Evolutionary conservation across 495 filamentous ascomycete species (phyloP), one percentile per base, ranked within the genome.

Genomic region (Copromyces sp.): DNA sequence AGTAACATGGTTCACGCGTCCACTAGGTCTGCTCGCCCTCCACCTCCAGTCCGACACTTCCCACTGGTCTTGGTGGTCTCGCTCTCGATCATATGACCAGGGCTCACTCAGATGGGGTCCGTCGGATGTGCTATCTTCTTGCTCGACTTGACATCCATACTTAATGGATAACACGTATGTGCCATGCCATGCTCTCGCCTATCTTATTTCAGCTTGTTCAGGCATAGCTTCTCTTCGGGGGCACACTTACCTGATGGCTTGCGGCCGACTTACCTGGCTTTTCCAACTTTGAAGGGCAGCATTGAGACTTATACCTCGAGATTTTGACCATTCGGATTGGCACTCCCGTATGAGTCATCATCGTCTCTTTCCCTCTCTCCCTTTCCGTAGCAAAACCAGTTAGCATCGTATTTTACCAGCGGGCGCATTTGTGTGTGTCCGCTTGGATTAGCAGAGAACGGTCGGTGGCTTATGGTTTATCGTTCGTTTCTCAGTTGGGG

Each of bases 1-100:
- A 81, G n/a, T 81, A 80, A 53, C 11, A n/a, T 14, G 35, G 47
- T 14, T 20, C 8, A 17, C 35, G 68, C 16, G 41, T n/a, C n/a
- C 41, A n/a, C 42, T 65, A n/a, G 72, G 9, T 59, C 38, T 17
- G 42, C 72, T 12, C 59, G 12, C 39, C 39, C 40, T 42, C n/a
- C n/a, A 8, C 35, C 17, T 35, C 20, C 65, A 68, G 38, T n/a
- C 35, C 45, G 11, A 70, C 17, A 6, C 35, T n/a, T 14, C 9
- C 8, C 42, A 9, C 20, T 70, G 4, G 69, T 39, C 69, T 29
- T 16, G 24, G 24, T 40, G 44, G 44, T 47, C n/a, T 47, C 44
- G n/a, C 44, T 47, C 44, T 5, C 20, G 20, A 24, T 24, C 24
- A 24, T 24, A 24, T 53, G 11, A 53, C 9, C 45, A 53, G 9